phyloP scores from a whole-genome alignment of 2,329 filamentous ascomycete genomes.

The Lasiodiplodia citricola region DNA sequence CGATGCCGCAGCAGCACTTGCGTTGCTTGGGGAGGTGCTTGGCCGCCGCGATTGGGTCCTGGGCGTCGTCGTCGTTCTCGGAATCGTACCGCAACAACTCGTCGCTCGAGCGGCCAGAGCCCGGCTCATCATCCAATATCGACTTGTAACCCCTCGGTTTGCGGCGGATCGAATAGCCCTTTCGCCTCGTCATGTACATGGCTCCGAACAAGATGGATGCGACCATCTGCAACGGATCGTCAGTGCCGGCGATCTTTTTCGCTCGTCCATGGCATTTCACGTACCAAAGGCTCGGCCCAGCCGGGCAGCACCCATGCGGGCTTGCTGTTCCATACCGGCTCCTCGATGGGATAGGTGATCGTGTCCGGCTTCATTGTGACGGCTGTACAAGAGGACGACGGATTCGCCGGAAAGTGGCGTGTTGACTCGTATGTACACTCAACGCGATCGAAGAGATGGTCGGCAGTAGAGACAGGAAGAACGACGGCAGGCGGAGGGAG shows the following conservation, averaged over 20 bases:
- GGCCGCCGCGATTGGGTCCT: constrained; percentile 40
- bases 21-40: constrained; percentile 57
- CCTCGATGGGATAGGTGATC: constrained; percentile 30
- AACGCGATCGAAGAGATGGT: background rate
- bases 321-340: constrained; percentile 46
- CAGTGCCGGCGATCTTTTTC: background rate
- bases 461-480: background rate
- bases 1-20: constrained; percentile 57
- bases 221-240: constrained; percentile 49
- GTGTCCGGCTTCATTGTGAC: constrained; percentile 26
- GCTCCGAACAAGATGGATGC: constrained; percentile 56
- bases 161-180: constrained; percentile 50
- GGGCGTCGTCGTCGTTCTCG: constrained; percentile 44
- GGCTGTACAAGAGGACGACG: background rate
- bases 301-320: constrained; percentile 50
- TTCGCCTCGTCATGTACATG: constrained; percentile 55
- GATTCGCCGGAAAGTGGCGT: background rate
- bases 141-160: constrained; percentile 34
- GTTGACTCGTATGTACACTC: background rate
- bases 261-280: constrained; percentile 26
- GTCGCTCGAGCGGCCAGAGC: constrained; percentile 46
- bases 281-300: constrained; percentile 49
- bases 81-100: constrained; percentile 45
- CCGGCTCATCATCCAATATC: constrained; percentile 40
- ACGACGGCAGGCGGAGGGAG: background rate